Percentiles rank a stretch among this genome's conserved stretches.
phyloP scores from a whole-genome alignment of 2,329 filamentous ascomycete genomes.

The Cladorrhinum sp. region DNA sequence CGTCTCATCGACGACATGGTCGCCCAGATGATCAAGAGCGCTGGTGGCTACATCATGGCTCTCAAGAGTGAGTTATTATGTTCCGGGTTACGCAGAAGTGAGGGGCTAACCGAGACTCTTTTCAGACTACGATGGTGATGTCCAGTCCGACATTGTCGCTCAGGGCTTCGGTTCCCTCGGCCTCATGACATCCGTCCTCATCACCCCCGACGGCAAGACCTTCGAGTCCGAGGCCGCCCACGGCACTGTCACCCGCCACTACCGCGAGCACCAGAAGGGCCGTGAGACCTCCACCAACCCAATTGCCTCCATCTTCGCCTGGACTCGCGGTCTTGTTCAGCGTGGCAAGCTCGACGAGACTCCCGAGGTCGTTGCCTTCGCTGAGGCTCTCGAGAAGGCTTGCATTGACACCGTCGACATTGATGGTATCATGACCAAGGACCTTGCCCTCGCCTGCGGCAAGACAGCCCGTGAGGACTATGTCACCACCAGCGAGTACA shows the following conservation, averaged over 20 bases:
- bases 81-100: neutral
- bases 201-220: conserved; percentile 93
- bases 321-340: conserved; percentile 92
- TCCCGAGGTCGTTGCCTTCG: conserved; percentile 88
- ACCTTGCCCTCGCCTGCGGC: conserved; percentile 90
- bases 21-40: conserved; percentile 99
- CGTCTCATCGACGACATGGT: conserved; percentile 99
- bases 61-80: conserved; percentile 75
- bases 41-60: conserved; percentile 93
- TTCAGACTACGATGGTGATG: conserved; percentile 97
- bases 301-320: conserved; percentile 98
- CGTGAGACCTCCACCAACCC: conserved; percentile 97
- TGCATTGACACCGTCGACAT: conserved; percentile 92
- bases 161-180: conserved; percentile 98
- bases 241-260: conserved; percentile 97
- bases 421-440: conserved; percentile 98
- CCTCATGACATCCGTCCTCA: conserved; percentile 96
- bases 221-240: conserved; percentile 98
- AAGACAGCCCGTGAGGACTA: conserved; percentile 81
- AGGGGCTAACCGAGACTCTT: conserved; percentile 21
- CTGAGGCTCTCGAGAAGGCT: conserved; percentile 86
- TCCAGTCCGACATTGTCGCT: conserved; percentile 96
- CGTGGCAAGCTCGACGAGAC: conserved; percentile 89
- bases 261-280: conserved; percentile 98
- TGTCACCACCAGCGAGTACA: conserved; percentile 88